Percentiles rank a stretch among this genome's conserved stretches.
Evolutionary conservation across 2,329 filamentous ascomycete species (phyloP).

Genomic region (Karstenula rhodostoma): DNA sequence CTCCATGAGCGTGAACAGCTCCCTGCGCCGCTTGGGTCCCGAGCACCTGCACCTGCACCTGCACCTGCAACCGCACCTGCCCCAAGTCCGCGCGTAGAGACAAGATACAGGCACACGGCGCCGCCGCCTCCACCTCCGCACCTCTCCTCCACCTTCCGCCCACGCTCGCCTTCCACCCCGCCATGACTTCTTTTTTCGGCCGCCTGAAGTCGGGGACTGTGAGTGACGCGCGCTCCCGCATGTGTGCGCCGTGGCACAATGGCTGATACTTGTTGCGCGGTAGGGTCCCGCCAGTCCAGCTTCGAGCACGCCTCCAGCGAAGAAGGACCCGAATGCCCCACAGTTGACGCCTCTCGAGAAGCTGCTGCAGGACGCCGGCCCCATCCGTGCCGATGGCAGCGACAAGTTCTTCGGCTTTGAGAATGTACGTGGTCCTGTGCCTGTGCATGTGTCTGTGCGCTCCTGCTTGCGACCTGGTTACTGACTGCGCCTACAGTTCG

Average conservation of each 20-base stretch:
- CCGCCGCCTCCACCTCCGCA: constrained; percentile 22
- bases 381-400: constrained; percentile 84
- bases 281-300: constrained; percentile 59
- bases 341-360: constrained; percentile 70
- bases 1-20: constrained; percentile 4
- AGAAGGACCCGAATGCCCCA: constrained; percentile 67
- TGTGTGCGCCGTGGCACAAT: constrained; percentile 26
- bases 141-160: constrained; percentile 20
- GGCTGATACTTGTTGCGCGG: constrained; percentile 26
- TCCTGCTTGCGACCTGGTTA: constrained; percentile 19
- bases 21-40: neutral
- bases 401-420: constrained; percentile 99
- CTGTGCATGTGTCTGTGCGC: too few species aligned
- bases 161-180: constrained; percentile 21
- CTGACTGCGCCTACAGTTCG: constrained; percentile 70
- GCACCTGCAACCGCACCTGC: constrained; percentile 1
- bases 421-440: constrained; percentile 76
- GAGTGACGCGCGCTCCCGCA: constrained; percentile 35
- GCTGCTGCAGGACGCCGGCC: constrained; percentile 84
- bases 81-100: constrained; percentile 13
- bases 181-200: constrained; percentile 64
- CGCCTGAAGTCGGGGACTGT: constrained; percentile 61
- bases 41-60: neutral
- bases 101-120: neutral
- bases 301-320: constrained; percentile 57